Base-by-base conservation (phyloP, 306 rosid species). In the Cucurbita ficifolia region DNA sequence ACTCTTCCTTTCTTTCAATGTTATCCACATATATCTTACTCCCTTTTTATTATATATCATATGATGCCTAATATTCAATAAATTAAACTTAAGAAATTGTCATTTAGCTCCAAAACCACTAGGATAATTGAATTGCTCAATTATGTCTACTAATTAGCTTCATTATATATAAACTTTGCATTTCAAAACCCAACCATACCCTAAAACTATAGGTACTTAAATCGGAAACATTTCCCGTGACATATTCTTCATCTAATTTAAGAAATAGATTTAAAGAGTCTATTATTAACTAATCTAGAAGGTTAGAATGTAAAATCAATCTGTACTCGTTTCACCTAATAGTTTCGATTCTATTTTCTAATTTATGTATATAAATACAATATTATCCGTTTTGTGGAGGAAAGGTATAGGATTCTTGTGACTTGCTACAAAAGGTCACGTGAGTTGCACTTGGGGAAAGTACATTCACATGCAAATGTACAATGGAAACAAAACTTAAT, bases 401-500 rank as follows among this genome's bases (percentile, higher is more conserved):
- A 13, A 38, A 36, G 62, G 53, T 52, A 72, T 78, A 50, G 83
- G 86, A 80, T 82, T 85, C 85, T 82, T 83, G 92, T 85, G 94
- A 87, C 78, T 75, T 83, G 90, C 82, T 79, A 79, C 80, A 85
- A 82, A 84, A 79, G 82, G 80, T 90, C 96, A 93, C 98, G 98
- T 93, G 98, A 88, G 86, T 64, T 85, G 83, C 85, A 79, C 93
- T 87, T 84, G 64, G 96, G 93, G 85, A 92, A 88, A 83, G 98
- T 88, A 90, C 96, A 88, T 88, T 93, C 98, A 93, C 96, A 86
- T 93, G 96, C 76, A 74, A 83, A 78, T 81, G 88, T 81, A 82
- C 77, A 78, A 83, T 83, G 84, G 77, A 88, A 82, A 89, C 93
- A 91, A 90, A 83, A 84, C 13, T 74, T 80, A 81, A 78, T 86